A percentile compares a stretch with the other conserved stretches of the same genome.
phyloP scores from a whole-genome alignment of 2,329 filamentous ascomycete genomes.

The Aspergillus quadrilineatus region DNA sequence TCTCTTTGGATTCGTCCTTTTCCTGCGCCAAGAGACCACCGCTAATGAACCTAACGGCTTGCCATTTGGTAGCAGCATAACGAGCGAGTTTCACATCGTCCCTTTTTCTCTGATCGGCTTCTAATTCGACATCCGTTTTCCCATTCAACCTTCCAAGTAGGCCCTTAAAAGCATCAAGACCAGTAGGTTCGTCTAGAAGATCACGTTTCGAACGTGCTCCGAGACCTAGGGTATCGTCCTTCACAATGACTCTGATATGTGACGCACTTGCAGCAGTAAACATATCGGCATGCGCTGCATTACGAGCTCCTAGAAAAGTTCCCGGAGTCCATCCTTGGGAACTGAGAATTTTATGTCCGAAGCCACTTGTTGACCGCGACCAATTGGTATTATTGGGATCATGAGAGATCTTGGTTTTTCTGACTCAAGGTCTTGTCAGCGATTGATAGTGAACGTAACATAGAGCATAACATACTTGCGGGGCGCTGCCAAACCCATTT shows the following conservation, averaged over 20 bases:
- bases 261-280: constrained; percentile 79
- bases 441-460: neutral
- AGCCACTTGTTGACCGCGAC: constrained; percentile 76
- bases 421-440: constrained; percentile 28
- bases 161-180: constrained; percentile 81
- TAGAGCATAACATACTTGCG: constrained; percentile 56
- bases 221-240: constrained; percentile 87
- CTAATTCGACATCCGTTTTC: constrained; percentile 70
- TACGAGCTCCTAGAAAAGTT: constrained; percentile 72
- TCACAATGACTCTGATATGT: constrained; percentile 79
- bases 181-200: constrained; percentile 68
- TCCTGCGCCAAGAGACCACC: constrained; percentile 72
- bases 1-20: constrained; percentile 44
- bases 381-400: constrained; percentile 97
- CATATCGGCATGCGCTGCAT: constrained; percentile 71
- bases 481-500: constrained; percentile 68
- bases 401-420: constrained; percentile 71
- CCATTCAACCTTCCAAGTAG: constrained; percentile 87
- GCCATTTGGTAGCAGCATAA: constrained; percentile 74
- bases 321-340: constrained; percentile 90
- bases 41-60: constrained; percentile 78
- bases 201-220: constrained; percentile 76
- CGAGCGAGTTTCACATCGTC: constrained; percentile 69
- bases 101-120: constrained; percentile 66
- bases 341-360: constrained; percentile 85